Base-by-base conservation (phyloP, 306 rosid species). In the Psophocarpus tetragonolobus region DNA sequence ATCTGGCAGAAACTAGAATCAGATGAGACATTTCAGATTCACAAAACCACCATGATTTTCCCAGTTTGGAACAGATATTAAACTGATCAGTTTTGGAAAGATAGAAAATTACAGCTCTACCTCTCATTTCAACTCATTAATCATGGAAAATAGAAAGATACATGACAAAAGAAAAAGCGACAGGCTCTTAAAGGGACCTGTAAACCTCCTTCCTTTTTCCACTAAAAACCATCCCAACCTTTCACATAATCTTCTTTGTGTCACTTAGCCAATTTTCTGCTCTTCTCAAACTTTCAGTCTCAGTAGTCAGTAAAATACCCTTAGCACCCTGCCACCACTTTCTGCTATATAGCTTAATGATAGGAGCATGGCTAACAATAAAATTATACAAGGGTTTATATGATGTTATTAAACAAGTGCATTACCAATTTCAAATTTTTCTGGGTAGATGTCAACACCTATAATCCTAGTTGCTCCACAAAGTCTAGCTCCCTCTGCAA, bases 401-500 rank as follows among this genome's bases (percentile, higher is more conserved):
- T 54, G 75, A 33, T 65, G 8, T 56, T 60, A 63, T 53, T n/a
- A 36, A 50, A 38, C 6, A 29, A 62, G 15, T 54, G 62, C 26
- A 51, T 83, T 69, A 88, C 98, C 98, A 74, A 38, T 76, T 83
- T 81, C 93, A 83, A 84, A 88, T 68, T 90, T 93, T 42, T 71
- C 82, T 21, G 89, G 83, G 64, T 83, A 84, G 80, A 93, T 62
- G 77, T 91, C 97, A 27, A 94, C 90, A 2, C 98, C 98, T 15
- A 91, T 94, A 48, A 92, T 90, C 84, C 85, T 87, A 11, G 88
- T 30, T 50, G 96, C 96, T 84, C 94, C 93, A 41, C 97, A 88
- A n/a, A 94, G 81, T 75, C 96, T 90, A 29, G 98, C 93, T 64
- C 96, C 87, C 87, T 94, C 98, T 1, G 96, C 94, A 57, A 94